Base-by-base conservation (phyloP, 1,284 basidiomycete genomes). In the Cerioporus squamosus region DNA sequence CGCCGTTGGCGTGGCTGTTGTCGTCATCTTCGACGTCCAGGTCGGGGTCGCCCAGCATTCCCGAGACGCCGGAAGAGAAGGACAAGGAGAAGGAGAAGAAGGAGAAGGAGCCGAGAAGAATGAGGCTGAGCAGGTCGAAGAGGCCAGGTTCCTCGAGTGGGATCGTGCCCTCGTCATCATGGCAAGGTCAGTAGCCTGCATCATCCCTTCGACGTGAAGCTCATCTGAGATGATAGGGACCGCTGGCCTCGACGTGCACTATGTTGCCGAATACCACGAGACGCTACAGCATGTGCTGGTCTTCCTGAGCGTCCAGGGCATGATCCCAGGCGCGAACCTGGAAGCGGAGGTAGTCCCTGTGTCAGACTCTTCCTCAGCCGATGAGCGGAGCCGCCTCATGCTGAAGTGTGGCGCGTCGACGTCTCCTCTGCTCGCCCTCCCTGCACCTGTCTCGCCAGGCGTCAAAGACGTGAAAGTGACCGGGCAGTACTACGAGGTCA, bases 241-340 rank as follows among this genome's bases (percentile, higher is more conserved):
- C 67, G 70, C 65, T 44, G 63, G 62, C 9, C 62, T 92, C 43
- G 81, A 87, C 44, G 79, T 91, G 12, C 73, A 78, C 17, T 94
- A 91, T 67, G 82, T 95, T 31, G 92, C 91, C 3, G 94, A 95
- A 71, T 83, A 91, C 68, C 92, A 95, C 70, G 92, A 94, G 69
- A 91, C 85, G 53, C 81, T 95, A 0, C 85, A 86, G 20, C 86
- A 88, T 55, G 81, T 94, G 20, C 79, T 93, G 40, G 81, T 92
- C 8, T 91, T 93, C 70, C 72, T 87, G 51, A 81, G 78, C 15
- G 75, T 83, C 20, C 77, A 77, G 7, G 81, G 81, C 4, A 71
- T 77, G 12, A 75, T 73, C 1, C 74, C 80, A 1, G 81, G 79
- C 1, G 72, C 74, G 9, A 81, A 83, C 33, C 72, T 89, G 31